Percentiles rank a stretch among this genome's conserved stretches.
These are phyloP conservation scores for Trichoderma virens DNA, from an alignment of 495 filamentous ascomycete species.

Conservation along the genomic window DNA sequence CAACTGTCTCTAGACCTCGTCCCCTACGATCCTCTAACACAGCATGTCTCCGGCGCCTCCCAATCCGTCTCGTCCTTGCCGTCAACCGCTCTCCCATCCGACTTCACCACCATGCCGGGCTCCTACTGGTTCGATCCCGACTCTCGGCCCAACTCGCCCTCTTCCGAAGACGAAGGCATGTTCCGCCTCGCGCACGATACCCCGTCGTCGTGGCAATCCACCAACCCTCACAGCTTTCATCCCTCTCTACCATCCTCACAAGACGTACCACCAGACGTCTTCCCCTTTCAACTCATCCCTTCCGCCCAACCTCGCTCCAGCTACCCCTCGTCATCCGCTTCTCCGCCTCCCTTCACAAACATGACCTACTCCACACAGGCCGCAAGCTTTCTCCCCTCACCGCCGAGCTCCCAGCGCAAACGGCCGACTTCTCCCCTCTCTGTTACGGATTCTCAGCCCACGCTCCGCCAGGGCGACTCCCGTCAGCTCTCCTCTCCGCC, in stretches of 20 bases:
- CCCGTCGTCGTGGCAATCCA: background rate
- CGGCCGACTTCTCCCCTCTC: background rate
- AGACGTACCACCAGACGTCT: background rate
- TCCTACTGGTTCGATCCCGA: background rate
- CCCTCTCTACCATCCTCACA: background rate
- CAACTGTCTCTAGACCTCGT: background rate
- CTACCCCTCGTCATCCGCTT: conserved; percentile 7
- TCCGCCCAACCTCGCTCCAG: conserved; percentile 1
- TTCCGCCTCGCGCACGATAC: background rate
- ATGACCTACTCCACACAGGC: background rate
- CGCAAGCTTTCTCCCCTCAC: conserved; percentile 2
- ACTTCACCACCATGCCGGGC: background rate
- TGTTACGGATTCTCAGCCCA: background rate
- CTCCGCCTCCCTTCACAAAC: conserved; percentile 1
- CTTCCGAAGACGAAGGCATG: background rate
- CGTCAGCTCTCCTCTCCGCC: background rate
- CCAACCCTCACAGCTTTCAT: background rate
- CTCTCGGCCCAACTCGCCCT: background rate
- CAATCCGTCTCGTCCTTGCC: background rate
- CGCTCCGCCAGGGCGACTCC: conserved; percentile 4
- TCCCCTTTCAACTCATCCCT: background rate
- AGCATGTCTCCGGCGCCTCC: background rate
- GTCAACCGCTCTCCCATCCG: background rate
- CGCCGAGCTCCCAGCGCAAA: conserved; percentile 11
- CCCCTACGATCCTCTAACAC: background rate